Conservation (phyloP, 805 yeast species). For the Metschnikowia matae region DNA sequence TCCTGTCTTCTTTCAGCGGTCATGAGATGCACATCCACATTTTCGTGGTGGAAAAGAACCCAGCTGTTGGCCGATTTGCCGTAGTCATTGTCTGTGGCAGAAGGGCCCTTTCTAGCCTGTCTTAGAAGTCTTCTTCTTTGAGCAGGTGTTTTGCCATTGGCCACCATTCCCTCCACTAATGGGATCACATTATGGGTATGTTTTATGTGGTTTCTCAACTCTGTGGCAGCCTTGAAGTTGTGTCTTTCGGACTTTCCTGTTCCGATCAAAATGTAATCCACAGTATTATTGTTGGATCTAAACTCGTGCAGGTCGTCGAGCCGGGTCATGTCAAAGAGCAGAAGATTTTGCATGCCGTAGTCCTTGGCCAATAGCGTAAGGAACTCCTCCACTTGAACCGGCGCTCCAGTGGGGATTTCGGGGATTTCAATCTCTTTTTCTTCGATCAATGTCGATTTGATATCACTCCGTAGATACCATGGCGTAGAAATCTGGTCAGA, state of each 20-base stretch:
- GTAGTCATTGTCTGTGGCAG: conserved; percentile 52
- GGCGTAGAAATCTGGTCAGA: conserved; percentile 31
- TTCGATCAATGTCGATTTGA: conserved; percentile 28
- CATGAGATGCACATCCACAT: conserved; percentile 66
- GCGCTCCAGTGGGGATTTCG: conserved; percentile 55
- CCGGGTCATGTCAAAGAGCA: conserved; percentile 59
- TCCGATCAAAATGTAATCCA: conserved; percentile 48
- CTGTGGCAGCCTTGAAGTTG: conserved; percentile 62
- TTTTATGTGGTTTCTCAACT: conserved; percentile 57
- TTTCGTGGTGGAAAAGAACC: conserved; percentile 76
- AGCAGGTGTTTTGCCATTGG: conserved; percentile 45
- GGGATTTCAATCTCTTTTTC: conserved; percentile 41
- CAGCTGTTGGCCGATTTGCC: conserved; percentile 66
- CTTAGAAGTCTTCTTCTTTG: conserved; percentile 41
- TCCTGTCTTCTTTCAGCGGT: conserved; percentile 65
- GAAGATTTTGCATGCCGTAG: conserved; percentile 62
- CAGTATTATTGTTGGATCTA: conserved; percentile 24
- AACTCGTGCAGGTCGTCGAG: conserved; percentile 29
- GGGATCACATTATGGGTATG: conserved; percentile 40
- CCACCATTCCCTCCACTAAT: conserved; percentile 66
- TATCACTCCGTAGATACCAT: conserved; percentile 57
- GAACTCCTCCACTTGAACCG: conserved; percentile 45
- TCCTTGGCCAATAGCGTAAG: conserved; percentile 49
- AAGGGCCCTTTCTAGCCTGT: conserved; percentile 50
- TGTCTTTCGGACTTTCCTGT: conserved; percentile 79